Evolutionary conservation across 2,329 filamentous ascomycete species (phyloP).

Genomic region (Chrysosporium queenslandicum): DNA sequence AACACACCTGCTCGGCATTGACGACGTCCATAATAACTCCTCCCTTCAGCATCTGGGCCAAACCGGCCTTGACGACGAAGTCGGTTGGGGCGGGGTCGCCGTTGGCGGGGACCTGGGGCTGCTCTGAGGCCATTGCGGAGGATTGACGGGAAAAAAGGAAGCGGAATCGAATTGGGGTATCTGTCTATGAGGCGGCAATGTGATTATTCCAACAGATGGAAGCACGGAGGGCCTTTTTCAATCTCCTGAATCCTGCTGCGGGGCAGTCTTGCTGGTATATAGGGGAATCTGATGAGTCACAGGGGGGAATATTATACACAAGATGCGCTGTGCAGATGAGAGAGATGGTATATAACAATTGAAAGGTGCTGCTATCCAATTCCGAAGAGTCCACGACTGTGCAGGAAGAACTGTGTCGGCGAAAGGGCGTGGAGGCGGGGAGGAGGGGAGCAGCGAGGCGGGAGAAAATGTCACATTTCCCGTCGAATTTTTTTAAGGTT

Average conservation of each 20-base stretch:
- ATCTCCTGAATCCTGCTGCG: neutral
- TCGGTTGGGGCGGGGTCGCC: constrained; percentile 41
- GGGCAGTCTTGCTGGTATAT: neutral
- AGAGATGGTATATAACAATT: neutral
- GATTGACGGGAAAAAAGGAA: neutral
- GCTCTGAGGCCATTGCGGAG: constrained; percentile 31
- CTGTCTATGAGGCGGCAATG: neutral
- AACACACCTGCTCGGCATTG: constrained; percentile 63
- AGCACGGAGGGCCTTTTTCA: neutral
- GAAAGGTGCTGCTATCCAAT: neutral
- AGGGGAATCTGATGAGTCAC: neutral
- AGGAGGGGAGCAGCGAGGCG: neutral
- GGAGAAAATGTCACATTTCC: neutral
- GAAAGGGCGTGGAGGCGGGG: constrained; percentile 4
- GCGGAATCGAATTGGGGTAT: neutral
- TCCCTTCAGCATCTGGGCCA: constrained; percentile 97
- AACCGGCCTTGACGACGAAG: constrained; percentile 86
- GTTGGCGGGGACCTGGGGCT: constrained; percentile 33
- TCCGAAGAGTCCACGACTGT: neutral
- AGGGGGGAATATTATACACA: neutral
- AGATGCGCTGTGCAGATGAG: neutral
- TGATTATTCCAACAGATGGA: neutral
- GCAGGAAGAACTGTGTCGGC: neutral
- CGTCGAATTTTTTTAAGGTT: constrained; percentile 3
- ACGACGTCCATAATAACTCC: constrained; percentile 99